Conservation (phyloP, 176 grass and related monocot species). For the Elaeis guineensis region DNA sequence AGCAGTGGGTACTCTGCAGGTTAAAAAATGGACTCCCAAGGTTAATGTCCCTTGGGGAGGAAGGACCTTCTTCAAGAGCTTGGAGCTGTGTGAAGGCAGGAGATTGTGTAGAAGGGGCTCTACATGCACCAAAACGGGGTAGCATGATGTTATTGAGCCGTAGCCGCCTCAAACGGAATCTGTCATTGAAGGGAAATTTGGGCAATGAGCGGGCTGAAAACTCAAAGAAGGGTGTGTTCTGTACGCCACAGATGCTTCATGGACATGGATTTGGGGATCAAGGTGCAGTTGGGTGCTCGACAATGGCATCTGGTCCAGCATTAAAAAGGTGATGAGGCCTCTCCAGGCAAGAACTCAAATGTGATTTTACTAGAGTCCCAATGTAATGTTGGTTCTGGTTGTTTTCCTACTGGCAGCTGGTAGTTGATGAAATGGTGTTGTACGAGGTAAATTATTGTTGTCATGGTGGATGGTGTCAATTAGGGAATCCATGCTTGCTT, state of each 20-base stretch:
- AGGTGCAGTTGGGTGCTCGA: too few relatives aligned
- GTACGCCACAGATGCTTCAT: background rate
- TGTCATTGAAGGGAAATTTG: conserved; percentile 25
- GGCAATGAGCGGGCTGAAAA: conserved; percentile 28
- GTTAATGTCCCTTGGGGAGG: conserved; percentile 45
- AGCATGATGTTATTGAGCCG: conserved; percentile 17
- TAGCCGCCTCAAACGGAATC: conserved; percentile 34
- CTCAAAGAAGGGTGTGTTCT: background rate
- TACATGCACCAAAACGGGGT: conserved; percentile 28
- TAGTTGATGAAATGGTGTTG: too few relatives aligned
- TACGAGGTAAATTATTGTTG: too few relatives aligned
- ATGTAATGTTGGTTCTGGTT: too few relatives aligned
- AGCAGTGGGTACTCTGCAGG: conserved; percentile 64
- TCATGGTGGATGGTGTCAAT: too few relatives aligned
- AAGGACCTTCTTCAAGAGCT: conserved; percentile 47
- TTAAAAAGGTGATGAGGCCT: too few relatives aligned
- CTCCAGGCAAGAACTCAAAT: too few relatives aligned
- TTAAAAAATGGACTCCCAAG: conserved; percentile 55
- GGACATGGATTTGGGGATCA: too few relatives aligned
- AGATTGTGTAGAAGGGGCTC: conserved; percentile 35
- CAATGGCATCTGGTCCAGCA: too few relatives aligned
- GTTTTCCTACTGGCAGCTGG: too few relatives aligned
- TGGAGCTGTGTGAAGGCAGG: conserved; percentile 59
- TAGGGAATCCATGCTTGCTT: too few relatives aligned
- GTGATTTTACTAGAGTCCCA: too few relatives aligned